A percentile compares a stretch with the other conserved stretches of the same genome.
These are phyloP conservation scores for Cenococcum geophilum DNA, from an alignment of 495 filamentous ascomycete genomes.

Conservation along the genomic window DNA sequence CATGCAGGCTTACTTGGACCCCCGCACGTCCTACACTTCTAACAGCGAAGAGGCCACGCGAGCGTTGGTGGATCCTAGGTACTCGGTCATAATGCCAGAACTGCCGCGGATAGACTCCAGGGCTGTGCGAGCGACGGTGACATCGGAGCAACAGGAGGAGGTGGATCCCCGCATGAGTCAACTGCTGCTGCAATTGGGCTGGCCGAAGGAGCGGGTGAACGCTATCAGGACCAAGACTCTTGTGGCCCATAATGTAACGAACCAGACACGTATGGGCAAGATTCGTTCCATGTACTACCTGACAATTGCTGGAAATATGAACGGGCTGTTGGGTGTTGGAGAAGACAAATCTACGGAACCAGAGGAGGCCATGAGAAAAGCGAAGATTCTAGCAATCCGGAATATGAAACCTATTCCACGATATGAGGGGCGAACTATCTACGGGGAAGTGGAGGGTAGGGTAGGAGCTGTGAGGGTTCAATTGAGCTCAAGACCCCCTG, in stretches of 20 bases:
- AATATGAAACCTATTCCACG: constrained; percentile 82
- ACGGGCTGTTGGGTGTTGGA: constrained; percentile 82
- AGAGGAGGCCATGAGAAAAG: constrained; percentile 56
- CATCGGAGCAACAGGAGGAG: constrained; percentile 34
- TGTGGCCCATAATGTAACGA: constrained; percentile 66
- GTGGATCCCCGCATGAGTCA: constrained; percentile 48
- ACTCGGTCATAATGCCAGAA: constrained; percentile 16
- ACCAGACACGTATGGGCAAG: constrained; percentile 96
- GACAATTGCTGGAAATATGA: constrained; percentile 72
- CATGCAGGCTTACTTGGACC: constrained; percentile 24
- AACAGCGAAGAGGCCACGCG: constrained; percentile 5
- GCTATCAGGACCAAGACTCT: constrained; percentile 56
- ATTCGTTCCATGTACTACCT: constrained; percentile 63
- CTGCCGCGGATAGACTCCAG: constrained; percentile 25
- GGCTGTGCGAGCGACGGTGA: constrained; percentile 19
- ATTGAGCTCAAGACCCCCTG: constrained; percentile 76
- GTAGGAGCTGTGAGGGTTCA: constrained; percentile 74
- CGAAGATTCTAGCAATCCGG: constrained; percentile 66
- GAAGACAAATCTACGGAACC: constrained; percentile 78
- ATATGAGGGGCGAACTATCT: constrained; percentile 90
- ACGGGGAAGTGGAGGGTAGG: constrained; percentile 76
- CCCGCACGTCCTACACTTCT: constrained; percentile 14
- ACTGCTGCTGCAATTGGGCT: constrained; percentile 68
- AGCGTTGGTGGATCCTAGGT: constrained; percentile 22
- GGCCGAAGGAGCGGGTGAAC: constrained; percentile 48